Evolutionary conservation across 352 stramenopile species (phyloP), one percentile per base, ranked within the genome.

Genomic region (Peronospora farinosa): DNA sequence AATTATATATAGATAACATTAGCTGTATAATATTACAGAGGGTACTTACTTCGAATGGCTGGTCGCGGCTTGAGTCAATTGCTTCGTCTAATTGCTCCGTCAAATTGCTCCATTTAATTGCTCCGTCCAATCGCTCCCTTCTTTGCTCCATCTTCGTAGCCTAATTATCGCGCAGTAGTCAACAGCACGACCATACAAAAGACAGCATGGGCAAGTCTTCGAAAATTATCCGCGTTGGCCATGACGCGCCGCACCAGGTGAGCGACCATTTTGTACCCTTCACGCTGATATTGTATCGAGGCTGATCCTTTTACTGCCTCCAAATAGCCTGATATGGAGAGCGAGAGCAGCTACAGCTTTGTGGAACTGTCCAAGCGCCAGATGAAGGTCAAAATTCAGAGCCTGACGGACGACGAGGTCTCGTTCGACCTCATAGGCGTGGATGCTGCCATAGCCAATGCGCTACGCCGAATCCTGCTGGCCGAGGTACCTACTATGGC

Each of bases 401-500:
- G 72, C 32, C 45, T 95, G 40, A 79, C 55, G 30, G 80, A 94
- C 33, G 84, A 97, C 8, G 75, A 91, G 55, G 92, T 97, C 52
- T 69, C 93, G 28, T 97, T 97, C 56, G 88, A 97, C 40, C 72
- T 97, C 17, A 78, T 96, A 11, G 88, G 87, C 41, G 81, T 96
- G 30, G 90, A 97, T 42, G 85, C 86, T 27, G 94, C 87, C 15
- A 88, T 97, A 19, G 88, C 90, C 32, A 97, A 97, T 56, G 90
- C 90, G 21, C 63, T 97, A 45, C 82, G 90, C 33, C 82, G 90
- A 33, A 96, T 97, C 28, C 47, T 97, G 43, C 64, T 97, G 5
- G 70, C 90, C 3, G 90, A 97, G 57, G 86, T 97, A 45, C 82
- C 89, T 3, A 96, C 89, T 11, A 92, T 97, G 84, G 89, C 89